Base-by-base conservation (phyloP, 768 basidiomycete species). In the Phallus indusiatus region DNA sequence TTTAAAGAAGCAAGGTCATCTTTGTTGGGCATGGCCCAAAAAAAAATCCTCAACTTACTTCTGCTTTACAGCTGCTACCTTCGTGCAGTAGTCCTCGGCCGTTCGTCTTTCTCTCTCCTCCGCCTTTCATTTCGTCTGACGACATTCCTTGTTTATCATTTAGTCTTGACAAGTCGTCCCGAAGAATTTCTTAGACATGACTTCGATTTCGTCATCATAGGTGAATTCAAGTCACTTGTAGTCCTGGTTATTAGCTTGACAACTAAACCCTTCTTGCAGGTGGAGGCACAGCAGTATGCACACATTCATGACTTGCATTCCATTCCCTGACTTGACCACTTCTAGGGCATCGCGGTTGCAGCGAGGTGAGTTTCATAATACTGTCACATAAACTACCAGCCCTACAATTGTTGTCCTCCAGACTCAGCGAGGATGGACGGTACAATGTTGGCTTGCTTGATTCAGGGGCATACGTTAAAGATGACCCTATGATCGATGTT, bases 371-470 rank as follows among this genome's bases (percentile, higher is more conserved):
- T 51, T 22, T 51, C 20, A 17, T 18, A 34, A 46, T 21, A 47
- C 33, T n/a, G 21, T 62, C 8, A 33, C 60, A n/a, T 59, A 10
- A 24, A 46, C 11, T 46, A 7, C 36, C 21, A 28, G 54, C 7
- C 22, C 47, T 51, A 18, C 7, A n/a, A 16, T 56, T 60, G 18
- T 48, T 21, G 21, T 37, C 28, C 55, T 28, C 8, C 18, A 49
- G 50, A 54, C 48, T 60, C 5, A 54, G 53, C 47, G 55, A 47
- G 55, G 28, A 18, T 48, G 60, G 24, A n/a, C 6, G 5, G 24
- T 47, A 55, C n/a, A 66, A 56, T 9, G 66, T 67, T 9, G 66
- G 66, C n/a, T 56, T 67, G 28, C 61, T 67, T 28, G 66, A 67
- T 37, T 66, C 66, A 21, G 66, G 66, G 6, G 36, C 18, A 34